phyloP scores from a whole-genome alignment of 306 rosid species.

The Lotus japonicus region DNA sequence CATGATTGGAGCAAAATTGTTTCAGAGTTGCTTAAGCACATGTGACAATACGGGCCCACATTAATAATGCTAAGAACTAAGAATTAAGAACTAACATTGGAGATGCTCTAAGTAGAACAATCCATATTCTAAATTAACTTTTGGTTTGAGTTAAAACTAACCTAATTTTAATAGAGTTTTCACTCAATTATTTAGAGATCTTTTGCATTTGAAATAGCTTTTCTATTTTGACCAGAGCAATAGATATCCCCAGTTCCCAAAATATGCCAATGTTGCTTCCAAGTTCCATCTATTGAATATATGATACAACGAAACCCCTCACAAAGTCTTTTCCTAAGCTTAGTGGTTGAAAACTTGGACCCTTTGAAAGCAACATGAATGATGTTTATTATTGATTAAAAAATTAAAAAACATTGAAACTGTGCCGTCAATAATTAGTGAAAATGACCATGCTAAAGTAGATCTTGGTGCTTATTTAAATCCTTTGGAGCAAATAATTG shows the following conservation, averaged over 20 bases:
- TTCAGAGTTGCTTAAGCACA: too few relatives aligned
- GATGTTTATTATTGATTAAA: neutral
- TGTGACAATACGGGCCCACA: too few relatives aligned
- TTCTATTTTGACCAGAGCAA: slow-evolving; percentile 4
- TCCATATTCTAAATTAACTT: too few relatives aligned
- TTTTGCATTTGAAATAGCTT: slow-evolving; percentile 21
- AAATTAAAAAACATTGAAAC: neutral
- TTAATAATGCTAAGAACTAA: too few relatives aligned
- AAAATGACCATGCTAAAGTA: slow-evolving; percentile 38
- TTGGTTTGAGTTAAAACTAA: too few relatives aligned
- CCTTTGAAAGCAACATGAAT: slow-evolving; percentile 9
- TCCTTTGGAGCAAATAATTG: slow-evolving; percentile 32
- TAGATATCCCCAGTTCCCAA: slow-evolving; percentile 14
- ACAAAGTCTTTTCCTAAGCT: neutral
- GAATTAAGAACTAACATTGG: too few relatives aligned
- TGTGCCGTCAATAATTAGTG: slow-evolving; percentile 38
- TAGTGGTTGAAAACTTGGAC: slow-evolving; percentile 23
- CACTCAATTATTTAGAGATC: slow-evolving; percentile 31
- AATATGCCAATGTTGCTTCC: neutral
- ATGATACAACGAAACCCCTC: neutral
- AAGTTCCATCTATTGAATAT: neutral
- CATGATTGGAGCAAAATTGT: too few relatives aligned
- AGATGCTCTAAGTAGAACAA: too few relatives aligned
- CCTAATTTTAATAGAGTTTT: neutral
- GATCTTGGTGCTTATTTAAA: slow-evolving; percentile 21